Evolutionary conservation across 345 rosid species (phyloP).

Genomic region (Populus euphratica): DNA sequence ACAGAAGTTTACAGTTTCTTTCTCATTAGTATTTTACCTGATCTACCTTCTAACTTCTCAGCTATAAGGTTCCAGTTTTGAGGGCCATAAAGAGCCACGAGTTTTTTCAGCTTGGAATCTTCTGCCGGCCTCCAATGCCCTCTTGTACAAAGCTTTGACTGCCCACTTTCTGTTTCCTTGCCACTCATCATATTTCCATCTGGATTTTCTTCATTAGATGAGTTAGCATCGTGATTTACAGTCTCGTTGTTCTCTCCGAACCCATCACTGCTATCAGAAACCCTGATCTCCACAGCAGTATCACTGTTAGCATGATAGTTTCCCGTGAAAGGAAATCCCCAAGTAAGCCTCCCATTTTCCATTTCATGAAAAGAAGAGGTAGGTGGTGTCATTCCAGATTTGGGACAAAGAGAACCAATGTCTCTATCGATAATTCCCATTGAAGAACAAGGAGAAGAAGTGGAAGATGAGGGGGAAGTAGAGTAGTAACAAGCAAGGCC

Average conservation of each 20-base stretch:
- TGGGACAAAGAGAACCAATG: conserved; percentile 43
- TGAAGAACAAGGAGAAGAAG: conserved; percentile 3
- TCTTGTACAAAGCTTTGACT: conserved; percentile 77
- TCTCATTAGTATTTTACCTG: conserved; percentile 46
- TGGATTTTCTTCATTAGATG: conserved; percentile 32
- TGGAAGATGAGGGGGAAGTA: conserved; percentile 11
- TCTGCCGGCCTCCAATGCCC: conserved; percentile 99
- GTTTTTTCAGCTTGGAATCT: conserved; percentile 85
- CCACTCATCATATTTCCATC: conserved; percentile 22
- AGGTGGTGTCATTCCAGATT: conserved; percentile 15
- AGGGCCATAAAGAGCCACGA: conserved; percentile 88
- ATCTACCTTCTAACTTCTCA: conserved; percentile 87
- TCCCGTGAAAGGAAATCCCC: conserved; percentile 35
- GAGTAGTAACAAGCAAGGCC: conserved; percentile 6
- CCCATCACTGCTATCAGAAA: conserved; percentile 33
- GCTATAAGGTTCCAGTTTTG: conserved; percentile 99
- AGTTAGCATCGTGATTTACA: conserved; percentile 10
- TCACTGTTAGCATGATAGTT: conserved; percentile 17
- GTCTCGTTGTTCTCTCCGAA: conserved; percentile 23
- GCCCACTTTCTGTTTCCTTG: conserved; percentile 53
- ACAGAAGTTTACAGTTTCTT: neutral
- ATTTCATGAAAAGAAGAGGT: conserved; percentile 18
- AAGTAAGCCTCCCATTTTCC: conserved; percentile 33
- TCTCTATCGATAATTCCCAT: conserved; percentile 39
- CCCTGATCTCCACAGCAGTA: conserved; percentile 15